Conservation (phyloP, 116 monocot species). For the Cymodocea nodosa region DNA sequence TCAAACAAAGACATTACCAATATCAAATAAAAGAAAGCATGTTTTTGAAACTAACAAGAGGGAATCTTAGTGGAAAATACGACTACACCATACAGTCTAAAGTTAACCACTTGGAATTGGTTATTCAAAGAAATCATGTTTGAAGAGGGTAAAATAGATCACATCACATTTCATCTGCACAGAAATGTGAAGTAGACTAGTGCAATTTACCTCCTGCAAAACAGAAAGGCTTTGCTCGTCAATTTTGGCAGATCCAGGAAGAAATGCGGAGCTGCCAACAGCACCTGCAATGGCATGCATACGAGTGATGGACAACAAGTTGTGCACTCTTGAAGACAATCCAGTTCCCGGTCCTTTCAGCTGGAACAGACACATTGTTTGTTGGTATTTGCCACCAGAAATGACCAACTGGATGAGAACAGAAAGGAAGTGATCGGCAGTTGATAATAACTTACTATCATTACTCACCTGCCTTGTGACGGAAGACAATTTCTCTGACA, state of each 20-base stretch:
- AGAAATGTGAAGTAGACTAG: neutral
- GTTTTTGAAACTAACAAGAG: no score
- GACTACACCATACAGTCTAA: no score
- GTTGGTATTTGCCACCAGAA: neutral
- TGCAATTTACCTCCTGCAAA: slow-evolving; percentile 56
- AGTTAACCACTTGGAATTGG: no score
- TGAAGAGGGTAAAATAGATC: no score
- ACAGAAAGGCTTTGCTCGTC: slow-evolving; percentile 69
- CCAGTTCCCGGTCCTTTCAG: slow-evolving; percentile 68
- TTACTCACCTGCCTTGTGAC: slow-evolving; percentile 55
- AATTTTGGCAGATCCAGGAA: slow-evolving; percentile 58
- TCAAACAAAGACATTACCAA: no score
- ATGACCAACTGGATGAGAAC: neutral
- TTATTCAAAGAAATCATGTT: no score
- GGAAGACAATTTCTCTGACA: slow-evolving; percentile 36
- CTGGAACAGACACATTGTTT: slow-evolving; percentile 20
- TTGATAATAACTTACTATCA: neutral
- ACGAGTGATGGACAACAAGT: slow-evolving; percentile 49
- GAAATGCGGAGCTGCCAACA: slow-evolving; percentile 25
- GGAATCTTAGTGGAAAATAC: no score
- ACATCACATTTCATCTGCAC: no score
- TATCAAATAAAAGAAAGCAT: no score
- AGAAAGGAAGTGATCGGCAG: neutral
- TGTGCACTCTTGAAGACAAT: slow-evolving; percentile 58
- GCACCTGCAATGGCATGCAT: slow-evolving; percentile 42